Percentiles rank a stretch among this genome's conserved stretches.
phyloP scores from a whole-genome alignment of 345 rosid species.

The Euclidium syriacum region DNA sequence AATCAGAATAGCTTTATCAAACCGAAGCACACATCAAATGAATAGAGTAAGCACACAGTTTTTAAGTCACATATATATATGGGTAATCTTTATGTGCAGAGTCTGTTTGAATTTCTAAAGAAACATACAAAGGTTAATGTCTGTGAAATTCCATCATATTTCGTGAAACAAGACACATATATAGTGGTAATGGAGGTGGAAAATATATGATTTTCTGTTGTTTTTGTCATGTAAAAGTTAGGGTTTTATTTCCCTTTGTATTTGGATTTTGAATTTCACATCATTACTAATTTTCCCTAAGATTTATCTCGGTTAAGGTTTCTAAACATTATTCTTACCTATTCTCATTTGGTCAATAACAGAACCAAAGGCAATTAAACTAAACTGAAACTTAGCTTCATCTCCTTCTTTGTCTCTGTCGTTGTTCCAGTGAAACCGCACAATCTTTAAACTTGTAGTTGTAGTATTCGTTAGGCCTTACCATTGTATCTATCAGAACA shows the following conservation, averaged over 20 bases:
- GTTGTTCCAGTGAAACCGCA: too few species aligned
- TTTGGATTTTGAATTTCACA: background rate
- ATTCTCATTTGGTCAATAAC: background rate
- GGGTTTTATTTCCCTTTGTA: background rate
- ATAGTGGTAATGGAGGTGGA: constrained; percentile 8
- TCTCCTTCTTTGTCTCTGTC: background rate
- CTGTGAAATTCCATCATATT: background rate
- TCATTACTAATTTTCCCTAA: background rate
- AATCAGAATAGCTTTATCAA: constrained; percentile 4
- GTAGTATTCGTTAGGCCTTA: too few species aligned
- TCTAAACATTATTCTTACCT: background rate
- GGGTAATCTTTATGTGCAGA: constrained; percentile 19
- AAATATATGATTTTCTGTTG: background rate
- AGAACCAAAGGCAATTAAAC: background rate
- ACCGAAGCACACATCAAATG: constrained; percentile 2
- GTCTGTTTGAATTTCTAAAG: constrained; percentile 4
- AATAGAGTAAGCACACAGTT: background rate
- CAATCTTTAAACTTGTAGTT: too few species aligned
- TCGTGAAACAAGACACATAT: constrained; percentile 1
- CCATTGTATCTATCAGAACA: too few species aligned
- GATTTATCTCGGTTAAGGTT: background rate
- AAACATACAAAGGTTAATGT: background rate
- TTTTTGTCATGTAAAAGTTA: constrained; percentile 4
- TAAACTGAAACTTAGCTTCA: background rate
- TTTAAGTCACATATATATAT: constrained; percentile 1